These are phyloP conservation scores for Aspergillus alliaceus DNA, from an alignment of 2,329 filamentous ascomycete genomes.

Conservation along the genomic window DNA sequence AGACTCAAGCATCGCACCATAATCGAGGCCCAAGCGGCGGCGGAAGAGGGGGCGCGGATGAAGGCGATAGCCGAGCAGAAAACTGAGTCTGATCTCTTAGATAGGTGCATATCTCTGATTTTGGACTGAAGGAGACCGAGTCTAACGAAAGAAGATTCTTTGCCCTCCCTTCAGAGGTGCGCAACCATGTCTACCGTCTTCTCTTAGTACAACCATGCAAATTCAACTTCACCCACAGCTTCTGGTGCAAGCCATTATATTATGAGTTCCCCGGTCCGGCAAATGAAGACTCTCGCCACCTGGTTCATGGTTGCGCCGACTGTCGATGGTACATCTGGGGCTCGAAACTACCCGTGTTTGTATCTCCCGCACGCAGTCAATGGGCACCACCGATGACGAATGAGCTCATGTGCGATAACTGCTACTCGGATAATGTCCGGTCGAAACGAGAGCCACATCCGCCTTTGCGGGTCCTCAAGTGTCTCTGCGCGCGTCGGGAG, in stretches of 20 bases:
- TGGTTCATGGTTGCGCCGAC: neutral
- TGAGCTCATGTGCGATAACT: constrained; percentile 14
- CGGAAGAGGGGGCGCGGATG: neutral
- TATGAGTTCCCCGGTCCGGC: neutral
- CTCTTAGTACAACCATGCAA: constrained; percentile 16
- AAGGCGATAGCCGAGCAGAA: neutral
- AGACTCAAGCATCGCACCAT: neutral
- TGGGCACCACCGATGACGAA: constrained; percentile 10
- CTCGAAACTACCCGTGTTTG: neutral
- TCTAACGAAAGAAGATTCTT: constrained; percentile 3
- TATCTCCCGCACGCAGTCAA: constrained; percentile 14
- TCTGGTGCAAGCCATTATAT: neutral
- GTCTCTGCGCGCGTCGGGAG: neutral
- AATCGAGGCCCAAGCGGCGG: neutral
- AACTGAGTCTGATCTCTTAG: neutral
- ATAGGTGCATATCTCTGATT: neutral
- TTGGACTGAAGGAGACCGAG: neutral
- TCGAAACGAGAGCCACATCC: constrained; percentile 1
- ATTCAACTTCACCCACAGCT: constrained; percentile 8
- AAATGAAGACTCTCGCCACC: no score
- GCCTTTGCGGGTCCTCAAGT: neutral
- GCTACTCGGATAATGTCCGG: constrained; percentile 10
- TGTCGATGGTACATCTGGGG: neutral
- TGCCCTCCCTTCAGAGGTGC: constrained; percentile 12
- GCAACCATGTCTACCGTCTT: constrained; percentile 6